Percentiles rank a stretch among this genome's conserved stretches.
Evolutionary conservation across 208 protist species (phyloP).

Genomic region (Crithidia mellificae): DNA sequence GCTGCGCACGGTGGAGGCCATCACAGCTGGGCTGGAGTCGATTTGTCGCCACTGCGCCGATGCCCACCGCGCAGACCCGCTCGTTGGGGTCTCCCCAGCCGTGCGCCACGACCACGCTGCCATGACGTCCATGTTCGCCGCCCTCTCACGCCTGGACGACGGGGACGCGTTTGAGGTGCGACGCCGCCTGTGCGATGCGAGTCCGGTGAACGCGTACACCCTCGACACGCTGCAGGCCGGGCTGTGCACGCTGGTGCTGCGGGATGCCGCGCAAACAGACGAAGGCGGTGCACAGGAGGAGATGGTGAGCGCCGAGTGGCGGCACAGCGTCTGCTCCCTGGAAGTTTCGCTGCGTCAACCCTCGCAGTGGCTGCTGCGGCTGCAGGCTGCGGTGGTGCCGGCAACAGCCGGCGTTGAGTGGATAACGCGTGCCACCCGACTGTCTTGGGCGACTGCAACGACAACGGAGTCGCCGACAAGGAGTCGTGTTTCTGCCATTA

Average conservation of each 20-base stretch:
- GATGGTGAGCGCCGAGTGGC: conserved; percentile 63
- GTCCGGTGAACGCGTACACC: conserved; percentile 59
- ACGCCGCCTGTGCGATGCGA: conserved; percentile 61
- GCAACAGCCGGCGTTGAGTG: conserved; percentile 26
- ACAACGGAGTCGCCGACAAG: no score
- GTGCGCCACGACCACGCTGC: conserved; percentile 43
- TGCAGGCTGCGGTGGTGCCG: conserved; percentile 24
- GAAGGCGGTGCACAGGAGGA: background rate
- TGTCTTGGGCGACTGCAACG: no score
- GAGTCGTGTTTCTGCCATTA: no score
- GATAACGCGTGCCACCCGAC: background rate
- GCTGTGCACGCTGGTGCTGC: conserved; percentile 72
- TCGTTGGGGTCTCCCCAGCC: conserved; percentile 33
- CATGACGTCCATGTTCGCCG: conserved; percentile 50
- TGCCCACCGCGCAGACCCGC: background rate
- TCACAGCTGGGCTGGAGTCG: conserved; percentile 28
- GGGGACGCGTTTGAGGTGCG: conserved; percentile 50
- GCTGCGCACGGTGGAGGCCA: conserved; percentile 20
- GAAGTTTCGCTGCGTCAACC: conserved; percentile 30
- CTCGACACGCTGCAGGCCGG: conserved; percentile 54
- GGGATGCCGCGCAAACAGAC: background rate
- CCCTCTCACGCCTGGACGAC: conserved; percentile 46
- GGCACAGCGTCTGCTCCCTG: conserved; percentile 59
- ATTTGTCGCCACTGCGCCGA: conserved; percentile 26
- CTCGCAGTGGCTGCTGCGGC: conserved; percentile 19